phyloP scores from a whole-genome alignment of 1,284 basidiomycete species.

The Cystobasidium slooffiae region DNA sequence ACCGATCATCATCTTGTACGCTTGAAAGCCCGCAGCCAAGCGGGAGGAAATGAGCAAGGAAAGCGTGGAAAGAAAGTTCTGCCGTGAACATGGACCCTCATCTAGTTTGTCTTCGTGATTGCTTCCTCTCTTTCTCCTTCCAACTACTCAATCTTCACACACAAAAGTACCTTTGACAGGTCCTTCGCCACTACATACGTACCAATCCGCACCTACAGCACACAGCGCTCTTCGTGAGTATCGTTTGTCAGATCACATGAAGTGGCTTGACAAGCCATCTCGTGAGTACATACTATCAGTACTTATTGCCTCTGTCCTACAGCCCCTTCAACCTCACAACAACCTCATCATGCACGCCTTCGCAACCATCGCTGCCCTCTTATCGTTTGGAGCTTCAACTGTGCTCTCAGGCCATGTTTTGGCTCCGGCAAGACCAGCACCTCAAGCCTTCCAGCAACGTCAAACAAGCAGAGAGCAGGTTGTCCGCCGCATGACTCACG shows the following conservation, averaged over 20 bases:
- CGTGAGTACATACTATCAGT: neutral
- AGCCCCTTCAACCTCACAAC: neutral
- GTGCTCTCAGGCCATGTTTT: constrained; percentile 1
- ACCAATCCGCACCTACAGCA: constrained; percentile 6
- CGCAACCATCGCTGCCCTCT: constrained; percentile 23
- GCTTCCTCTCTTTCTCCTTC: neutral
- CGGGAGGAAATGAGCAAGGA: too few species aligned
- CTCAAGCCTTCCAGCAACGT: constrained; percentile 6
- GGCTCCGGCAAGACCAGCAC: constrained; percentile 12
- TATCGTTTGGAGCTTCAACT: constrained; percentile 18
- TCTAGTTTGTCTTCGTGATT: neutral
- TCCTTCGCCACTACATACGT: constrained; percentile 3
- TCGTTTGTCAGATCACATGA: too few species aligned
- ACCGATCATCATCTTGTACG: constrained; percentile 10
- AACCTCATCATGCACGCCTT: constrained; percentile 39
- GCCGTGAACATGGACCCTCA: neutral
- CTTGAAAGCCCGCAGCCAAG: constrained; percentile 6
- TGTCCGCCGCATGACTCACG: constrained; percentile 34
- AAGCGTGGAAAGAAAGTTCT: constrained; percentile 19
- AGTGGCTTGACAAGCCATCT: too few species aligned
- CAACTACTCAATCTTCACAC: neutral
- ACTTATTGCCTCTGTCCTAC: neutral
- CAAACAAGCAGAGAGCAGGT: constrained; percentile 42
- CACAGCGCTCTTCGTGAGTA: neutral
- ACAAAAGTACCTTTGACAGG: constrained; percentile 17